These are phyloP conservation scores for Syzygium syzygioides DNA, from an alignment of 441 rosid genomes.

Conservation along the genomic window DNA sequence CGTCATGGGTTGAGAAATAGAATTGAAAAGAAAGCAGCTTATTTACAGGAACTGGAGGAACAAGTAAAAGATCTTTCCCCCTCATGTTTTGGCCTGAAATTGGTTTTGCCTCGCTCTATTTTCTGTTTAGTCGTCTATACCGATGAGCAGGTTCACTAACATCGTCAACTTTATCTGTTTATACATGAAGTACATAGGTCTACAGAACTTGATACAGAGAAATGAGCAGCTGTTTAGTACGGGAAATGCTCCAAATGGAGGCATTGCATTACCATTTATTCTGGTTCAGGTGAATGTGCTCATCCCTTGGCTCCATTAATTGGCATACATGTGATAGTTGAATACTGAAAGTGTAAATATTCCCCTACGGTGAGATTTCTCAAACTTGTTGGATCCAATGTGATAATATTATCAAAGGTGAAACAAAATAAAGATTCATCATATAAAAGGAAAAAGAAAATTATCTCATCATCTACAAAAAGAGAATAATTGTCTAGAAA, in stretches of 20 bases:
- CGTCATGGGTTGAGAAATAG: constrained; percentile 64
- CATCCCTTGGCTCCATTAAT: not conserved
- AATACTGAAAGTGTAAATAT: not conserved
- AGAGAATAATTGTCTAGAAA: not conserved
- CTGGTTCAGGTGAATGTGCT: constrained; percentile 79
- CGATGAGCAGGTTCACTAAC: not conserved
- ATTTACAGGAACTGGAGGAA: constrained; percentile 86
- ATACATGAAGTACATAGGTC: constrained; percentile 62
- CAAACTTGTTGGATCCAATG: not conserved
- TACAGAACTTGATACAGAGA: constrained; percentile 77
- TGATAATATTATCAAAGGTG: not conserved
- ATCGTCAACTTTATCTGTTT: constrained; percentile 3
- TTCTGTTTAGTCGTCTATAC: not conserved
- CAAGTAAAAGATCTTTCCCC: constrained; percentile 46
- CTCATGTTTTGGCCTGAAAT: not conserved
- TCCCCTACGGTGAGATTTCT: not conserved
- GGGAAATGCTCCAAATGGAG: constrained; percentile 82
- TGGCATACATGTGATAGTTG: not conserved
- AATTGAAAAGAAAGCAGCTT: constrained; percentile 85
- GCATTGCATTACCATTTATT: constrained; percentile 93
- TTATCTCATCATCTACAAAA: not conserved
- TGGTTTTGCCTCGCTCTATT: constrained; percentile 3
- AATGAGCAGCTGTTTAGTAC: constrained; percentile 79
- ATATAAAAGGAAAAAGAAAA: not conserved
- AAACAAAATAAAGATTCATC: not conserved